A percentile compares a stretch with the other conserved stretches of the same genome.
These are phyloP conservation scores for Trametes elegans DNA, from an alignment of 768 basidiomycete species.

Conservation along the genomic window DNA sequence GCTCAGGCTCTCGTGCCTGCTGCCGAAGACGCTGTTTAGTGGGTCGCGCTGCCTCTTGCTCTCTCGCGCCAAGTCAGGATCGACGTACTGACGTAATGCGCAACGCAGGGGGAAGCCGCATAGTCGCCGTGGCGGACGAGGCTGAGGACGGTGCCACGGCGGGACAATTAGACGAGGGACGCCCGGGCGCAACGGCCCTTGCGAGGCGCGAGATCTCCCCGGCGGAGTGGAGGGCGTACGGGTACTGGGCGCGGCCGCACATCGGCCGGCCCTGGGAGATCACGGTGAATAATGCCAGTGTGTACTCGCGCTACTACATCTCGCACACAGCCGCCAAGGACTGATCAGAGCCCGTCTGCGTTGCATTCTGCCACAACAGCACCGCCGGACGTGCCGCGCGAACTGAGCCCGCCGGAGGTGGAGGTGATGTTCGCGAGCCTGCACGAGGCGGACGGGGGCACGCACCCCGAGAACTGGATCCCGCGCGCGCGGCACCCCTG, in stretches of 20 bases:
- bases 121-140: no score
- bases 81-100: slow-evolving; percentile 11
- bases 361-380: slow-evolving; percentile 14
- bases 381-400: slow-evolving; percentile 24
- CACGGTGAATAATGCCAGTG: slow-evolving; percentile 45
- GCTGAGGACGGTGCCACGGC: background rate
- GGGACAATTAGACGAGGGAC: background rate
- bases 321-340: background rate
- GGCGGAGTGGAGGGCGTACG: slow-evolving; percentile 54
- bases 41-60: background rate
- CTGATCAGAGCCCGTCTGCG: no score
- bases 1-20: slow-evolving; percentile 7
- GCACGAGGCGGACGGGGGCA: slow-evolving; percentile 19
- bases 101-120: slow-evolving; percentile 10
- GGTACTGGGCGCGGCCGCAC: slow-evolving; percentile 50
- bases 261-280: slow-evolving; percentile 33
- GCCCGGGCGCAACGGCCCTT: background rate
- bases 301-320: slow-evolving; percentile 2
- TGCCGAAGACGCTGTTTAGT: slow-evolving; percentile 13
- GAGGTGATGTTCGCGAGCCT: slow-evolving; percentile 36
- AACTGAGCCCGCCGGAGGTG: slow-evolving; percentile 22
- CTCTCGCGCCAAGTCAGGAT: background rate
- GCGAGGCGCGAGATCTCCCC: slow-evolving; percentile 23
- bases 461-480: slow-evolving; percentile 48
- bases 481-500: slow-evolving; percentile 45